Base-by-base conservation (phyloP, 495 filamentous ascomycete genomes). In the Penicillium fimorum region DNA sequence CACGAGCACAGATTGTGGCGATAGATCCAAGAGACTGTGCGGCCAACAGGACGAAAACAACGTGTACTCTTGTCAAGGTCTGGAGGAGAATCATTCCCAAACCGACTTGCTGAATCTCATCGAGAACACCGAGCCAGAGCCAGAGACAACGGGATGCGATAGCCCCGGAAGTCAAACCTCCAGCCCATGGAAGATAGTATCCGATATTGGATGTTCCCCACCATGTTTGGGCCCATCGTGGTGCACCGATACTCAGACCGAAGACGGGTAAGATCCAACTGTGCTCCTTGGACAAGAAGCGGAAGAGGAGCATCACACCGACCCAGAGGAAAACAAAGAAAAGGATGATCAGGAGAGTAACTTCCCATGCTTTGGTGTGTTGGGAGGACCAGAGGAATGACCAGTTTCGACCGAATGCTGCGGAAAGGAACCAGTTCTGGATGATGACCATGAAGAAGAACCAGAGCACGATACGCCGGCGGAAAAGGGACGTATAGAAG, bases 211-310 rank as follows among this genome's bases (percentile, higher is more conserved):
- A 82, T 0, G 76, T 79, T 15, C 72, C 77, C 85, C 85, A 88
- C 56, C 86, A 79, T 67, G 84, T 84, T 68, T 87, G 85, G 27
- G 76, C 78, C 84, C 85, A 88, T 43, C 84, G 73, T 0, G 85
- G 85, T 1, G 82, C 80, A 20, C 81, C 79, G 13, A 88, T 76
- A 37, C 83, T 83, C 53, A 87, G 77, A 32, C 85, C 84, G 61
- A 87, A 87, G 59, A 87, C 80, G 42, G 85, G 85, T 24, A 87
- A 63, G 61, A 87, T 77, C 85, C 85, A 87, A 5, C 74, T 76
- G 67, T 87, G 85, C 30, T 73, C 70, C 52, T 77, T 79, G 12
- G 77, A 79, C 3, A 82, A 66, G 54, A 65, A 55, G 7, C 76
- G 65, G 58, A 87, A 84, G 49, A 74, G 54, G 24, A 59, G 63